Percentiles rank a stretch among this genome's conserved stretches.
These are phyloP conservation scores for Schoenoplectus tabernaemontani DNA, from an alignment of 202 grass and related monocot species.

Conservation along the genomic window DNA sequence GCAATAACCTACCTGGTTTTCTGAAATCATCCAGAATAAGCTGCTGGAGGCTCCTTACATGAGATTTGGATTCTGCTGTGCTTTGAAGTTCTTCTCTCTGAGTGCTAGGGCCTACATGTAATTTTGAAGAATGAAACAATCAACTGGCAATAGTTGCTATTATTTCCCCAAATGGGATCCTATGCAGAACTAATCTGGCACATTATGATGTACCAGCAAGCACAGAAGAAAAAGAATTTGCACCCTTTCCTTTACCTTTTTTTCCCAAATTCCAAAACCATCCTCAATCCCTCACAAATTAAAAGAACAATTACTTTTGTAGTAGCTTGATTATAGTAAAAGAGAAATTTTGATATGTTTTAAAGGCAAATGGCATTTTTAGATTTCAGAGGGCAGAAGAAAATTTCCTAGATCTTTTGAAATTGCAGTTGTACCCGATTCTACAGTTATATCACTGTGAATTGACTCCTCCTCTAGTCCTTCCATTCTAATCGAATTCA, in stretches of 20 bases:
- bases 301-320: background rate
- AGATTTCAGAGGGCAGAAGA: background rate
- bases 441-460: constrained; percentile 33
- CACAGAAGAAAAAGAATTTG: background rate
- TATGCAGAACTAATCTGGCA: background rate
- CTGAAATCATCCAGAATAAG: constrained; percentile 21
- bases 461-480: constrained; percentile 1
- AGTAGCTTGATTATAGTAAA: background rate
- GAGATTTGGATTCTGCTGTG: background rate
- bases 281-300: background rate
- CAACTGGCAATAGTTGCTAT: background rate
- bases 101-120: background rate
- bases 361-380: background rate
- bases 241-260: background rate
- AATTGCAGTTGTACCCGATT: constrained; percentile 25
- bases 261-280: background rate
- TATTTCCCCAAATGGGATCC: background rate
- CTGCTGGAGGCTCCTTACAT: constrained; percentile 16
- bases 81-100: constrained; percentile 18
- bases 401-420: background rate
- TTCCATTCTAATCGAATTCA: constrained; percentile 34
- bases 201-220: background rate
- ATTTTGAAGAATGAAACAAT: background rate
- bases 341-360: background rate
- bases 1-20: constrained; percentile 27